These are phyloP conservation scores for Monascus ruber DNA, from an alignment of 2,329 filamentous ascomycete species.

Conservation along the genomic window DNA sequence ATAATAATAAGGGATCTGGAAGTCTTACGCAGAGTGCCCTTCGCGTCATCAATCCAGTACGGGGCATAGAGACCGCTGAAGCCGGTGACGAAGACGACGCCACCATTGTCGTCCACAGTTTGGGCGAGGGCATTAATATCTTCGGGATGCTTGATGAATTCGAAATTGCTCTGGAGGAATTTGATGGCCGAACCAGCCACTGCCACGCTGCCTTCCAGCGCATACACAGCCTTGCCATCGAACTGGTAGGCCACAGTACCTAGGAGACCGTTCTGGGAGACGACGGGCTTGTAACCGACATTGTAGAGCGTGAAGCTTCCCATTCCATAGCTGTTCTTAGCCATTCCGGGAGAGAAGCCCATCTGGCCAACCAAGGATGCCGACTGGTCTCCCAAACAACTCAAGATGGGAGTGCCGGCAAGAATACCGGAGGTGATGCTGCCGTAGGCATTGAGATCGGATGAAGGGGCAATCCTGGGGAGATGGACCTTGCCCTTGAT, in stretches of 20 bases:
- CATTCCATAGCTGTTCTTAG: conserved; percentile 85
- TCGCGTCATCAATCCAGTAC: conserved; percentile 92
- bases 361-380: conserved; percentile 76
- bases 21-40: conserved; percentile 66
- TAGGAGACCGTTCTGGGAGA: conserved; percentile 70
- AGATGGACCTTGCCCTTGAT: conserved; percentile 62
- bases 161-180: conserved; percentile 56
- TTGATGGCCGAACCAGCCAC: conserved; percentile 73
- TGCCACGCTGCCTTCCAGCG: conserved; percentile 72
- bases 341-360: conserved; percentile 68
- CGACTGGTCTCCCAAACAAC: conserved; percentile 77
- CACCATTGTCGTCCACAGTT: conserved; percentile 63
- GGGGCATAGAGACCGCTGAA: conserved; percentile 86
- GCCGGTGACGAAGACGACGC: conserved; percentile 77
- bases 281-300: conserved; percentile 70
- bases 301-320: conserved; percentile 86
- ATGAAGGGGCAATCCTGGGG: conserved; percentile 71
- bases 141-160: conserved; percentile 47
- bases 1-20: background rate
- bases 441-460: conserved; percentile 61
- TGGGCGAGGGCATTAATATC: conserved; percentile 54
- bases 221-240: conserved; percentile 58
- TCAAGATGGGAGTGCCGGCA: conserved; percentile 59
- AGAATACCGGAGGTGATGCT: conserved; percentile 51
- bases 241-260: conserved; percentile 82